Evolutionary conservation across 148 eudicot species (phyloP).

Genomic region (Chenopodium suecicum): DNA sequence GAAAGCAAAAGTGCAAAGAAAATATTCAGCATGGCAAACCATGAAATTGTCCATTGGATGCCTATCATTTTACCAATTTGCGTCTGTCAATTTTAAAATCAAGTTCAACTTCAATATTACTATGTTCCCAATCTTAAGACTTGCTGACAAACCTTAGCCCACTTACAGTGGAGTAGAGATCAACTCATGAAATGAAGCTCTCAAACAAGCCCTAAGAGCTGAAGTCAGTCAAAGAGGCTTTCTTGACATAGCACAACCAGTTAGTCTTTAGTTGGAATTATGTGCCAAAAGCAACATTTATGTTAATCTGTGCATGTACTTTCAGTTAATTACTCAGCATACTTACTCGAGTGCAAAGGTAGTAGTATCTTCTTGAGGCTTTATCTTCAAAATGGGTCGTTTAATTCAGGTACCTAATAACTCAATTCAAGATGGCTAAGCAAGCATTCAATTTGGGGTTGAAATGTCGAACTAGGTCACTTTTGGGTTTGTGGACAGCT

Average conservation of each 20-base stretch:
- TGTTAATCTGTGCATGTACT: background rate
- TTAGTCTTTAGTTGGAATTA: too few species aligned
- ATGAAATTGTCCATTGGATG: background rate
- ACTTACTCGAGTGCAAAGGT: too few species aligned
- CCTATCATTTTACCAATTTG: background rate
- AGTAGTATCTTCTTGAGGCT: too few species aligned
- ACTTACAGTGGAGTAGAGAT: background rate
- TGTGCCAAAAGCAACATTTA: background rate
- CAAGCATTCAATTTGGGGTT: too few species aligned
- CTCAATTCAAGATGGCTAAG: too few species aligned
- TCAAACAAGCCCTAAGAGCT: background rate
- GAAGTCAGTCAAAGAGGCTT: background rate
- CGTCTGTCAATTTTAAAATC: background rate
- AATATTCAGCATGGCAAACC: background rate
- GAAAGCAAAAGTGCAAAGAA: background rate
- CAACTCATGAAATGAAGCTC: background rate
- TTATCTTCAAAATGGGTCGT: too few species aligned
- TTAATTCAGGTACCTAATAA: too few species aligned
- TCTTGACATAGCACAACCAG: too few species aligned
- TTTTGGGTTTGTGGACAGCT: too few species aligned
- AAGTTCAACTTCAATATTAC: background rate
- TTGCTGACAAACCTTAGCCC: background rate
- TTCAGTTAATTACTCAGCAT: background rate
- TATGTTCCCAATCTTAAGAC: background rate
- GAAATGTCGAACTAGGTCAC: too few species aligned